phyloP scores from a whole-genome alignment of 495 filamentous ascomycete species.

The Xylaria flabelliformis region DNA sequence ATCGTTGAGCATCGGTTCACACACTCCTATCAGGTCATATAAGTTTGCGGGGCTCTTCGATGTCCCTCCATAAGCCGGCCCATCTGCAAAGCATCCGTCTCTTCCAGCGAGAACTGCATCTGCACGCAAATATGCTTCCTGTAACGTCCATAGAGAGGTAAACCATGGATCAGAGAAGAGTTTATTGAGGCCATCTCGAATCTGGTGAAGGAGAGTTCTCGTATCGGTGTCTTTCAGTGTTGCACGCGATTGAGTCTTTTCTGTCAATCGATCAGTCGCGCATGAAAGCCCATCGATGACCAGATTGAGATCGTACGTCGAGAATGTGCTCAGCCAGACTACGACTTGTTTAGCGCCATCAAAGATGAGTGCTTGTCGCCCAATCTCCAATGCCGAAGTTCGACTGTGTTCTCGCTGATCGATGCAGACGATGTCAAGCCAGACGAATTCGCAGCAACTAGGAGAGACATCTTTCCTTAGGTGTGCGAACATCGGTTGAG shows the following conservation, averaged over 20 bases:
- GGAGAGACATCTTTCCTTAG: too few relatives aligned
- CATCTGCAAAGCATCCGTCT: neutral
- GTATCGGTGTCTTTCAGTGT: neutral
- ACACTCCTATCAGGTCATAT: neutral
- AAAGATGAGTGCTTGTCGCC: neutral
- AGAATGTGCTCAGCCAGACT: neutral
- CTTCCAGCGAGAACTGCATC: neutral
- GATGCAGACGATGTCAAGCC: neutral
- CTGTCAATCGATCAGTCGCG: neutral
- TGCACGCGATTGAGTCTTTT: too few relatives aligned
- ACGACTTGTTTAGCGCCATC: neutral
- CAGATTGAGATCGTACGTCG: neutral
- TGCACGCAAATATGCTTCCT: neutral
- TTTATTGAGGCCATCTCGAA: neutral
- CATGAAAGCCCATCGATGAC: neutral
- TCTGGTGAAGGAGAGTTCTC: too few relatives aligned
- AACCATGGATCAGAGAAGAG: neutral
- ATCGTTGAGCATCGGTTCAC: neutral
- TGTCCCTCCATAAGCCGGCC: neutral
- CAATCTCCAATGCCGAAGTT: neutral
- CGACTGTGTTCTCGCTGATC: neutral
- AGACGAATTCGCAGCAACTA: neutral
- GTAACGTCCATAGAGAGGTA: neutral
- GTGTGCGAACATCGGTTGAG: too few relatives aligned
- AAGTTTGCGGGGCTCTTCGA: neutral